Percentiles rank a stretch among this genome's conserved stretches.
phyloP scores from a whole-genome alignment of 306 rosid genomes.

The Morella rubra region DNA sequence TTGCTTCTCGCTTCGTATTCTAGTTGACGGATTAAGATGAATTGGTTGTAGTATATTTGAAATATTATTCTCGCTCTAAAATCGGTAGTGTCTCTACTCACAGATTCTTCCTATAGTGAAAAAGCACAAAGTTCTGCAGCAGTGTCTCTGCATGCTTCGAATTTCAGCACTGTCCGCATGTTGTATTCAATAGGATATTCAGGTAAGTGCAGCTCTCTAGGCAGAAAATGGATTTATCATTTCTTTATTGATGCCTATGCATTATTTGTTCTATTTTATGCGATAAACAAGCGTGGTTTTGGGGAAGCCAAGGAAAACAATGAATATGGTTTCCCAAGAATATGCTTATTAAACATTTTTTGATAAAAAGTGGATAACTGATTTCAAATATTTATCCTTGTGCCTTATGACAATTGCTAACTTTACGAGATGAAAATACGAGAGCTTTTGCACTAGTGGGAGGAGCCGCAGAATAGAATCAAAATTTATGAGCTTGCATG shows the following conservation, averaged over 20 bases:
- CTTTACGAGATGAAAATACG: not conserved
- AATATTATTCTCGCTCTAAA: no score
- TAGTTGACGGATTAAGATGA: no score
- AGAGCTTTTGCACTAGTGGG: no score
- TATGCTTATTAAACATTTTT: not conserved
- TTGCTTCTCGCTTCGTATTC: no score
- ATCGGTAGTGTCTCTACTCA: no score
- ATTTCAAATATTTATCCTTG: not conserved
- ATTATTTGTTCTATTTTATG: not conserved
- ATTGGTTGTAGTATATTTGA: no score
- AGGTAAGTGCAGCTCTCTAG: constrained; percentile 47
- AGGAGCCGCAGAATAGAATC: no score
- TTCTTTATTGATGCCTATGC: constrained; percentile 17
- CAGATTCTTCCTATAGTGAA: no score
- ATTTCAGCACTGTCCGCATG: constrained; percentile 79
- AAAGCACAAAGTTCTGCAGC: no score
- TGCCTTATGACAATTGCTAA: not conserved
- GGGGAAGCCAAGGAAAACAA: constrained; percentile 7
- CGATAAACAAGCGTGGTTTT: constrained; percentile 5
- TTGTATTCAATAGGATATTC: constrained; percentile 85
- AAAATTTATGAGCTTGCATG: no score
- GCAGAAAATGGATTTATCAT: constrained; percentile 2
- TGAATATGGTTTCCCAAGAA: not conserved
- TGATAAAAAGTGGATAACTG: not conserved
- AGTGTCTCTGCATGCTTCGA: no score